Evolutionary conservation across 1,139 yeast species (phyloP).

Genomic region (Schwanniomyces etchellsii): DNA sequence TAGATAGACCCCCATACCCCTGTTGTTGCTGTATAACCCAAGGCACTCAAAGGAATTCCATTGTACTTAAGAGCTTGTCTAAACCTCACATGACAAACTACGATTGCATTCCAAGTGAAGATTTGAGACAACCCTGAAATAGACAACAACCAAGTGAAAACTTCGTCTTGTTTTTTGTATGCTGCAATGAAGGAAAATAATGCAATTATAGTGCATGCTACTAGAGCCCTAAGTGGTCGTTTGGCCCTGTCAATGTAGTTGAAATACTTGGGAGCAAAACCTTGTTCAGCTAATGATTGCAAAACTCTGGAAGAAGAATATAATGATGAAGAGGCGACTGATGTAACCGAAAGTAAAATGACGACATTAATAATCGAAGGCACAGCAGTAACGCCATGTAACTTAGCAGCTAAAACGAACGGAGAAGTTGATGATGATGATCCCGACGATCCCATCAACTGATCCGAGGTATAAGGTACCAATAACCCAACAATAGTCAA

Average conservation of each 20-base stretch:
- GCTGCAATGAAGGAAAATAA: conserved; percentile 22
- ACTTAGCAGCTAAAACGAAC: conserved; percentile 25
- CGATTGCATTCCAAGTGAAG: conserved; percentile 32
- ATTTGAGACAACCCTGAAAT: conserved; percentile 37
- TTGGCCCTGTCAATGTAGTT: conserved; percentile 39
- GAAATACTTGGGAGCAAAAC: conserved; percentile 37
- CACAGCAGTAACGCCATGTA: conserved; percentile 27
- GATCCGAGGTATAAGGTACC: conserved; percentile 26
- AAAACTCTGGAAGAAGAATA: conserved; percentile 41
- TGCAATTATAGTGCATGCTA: conserved; percentile 19
- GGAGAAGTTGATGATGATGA: conserved; percentile 28
- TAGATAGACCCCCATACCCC: conserved; percentile 28
- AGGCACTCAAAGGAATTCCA: conserved; percentile 19
- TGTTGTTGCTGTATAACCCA: conserved; percentile 26
- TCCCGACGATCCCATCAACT: conserved; percentile 24
- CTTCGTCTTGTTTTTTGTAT: conserved; percentile 24
- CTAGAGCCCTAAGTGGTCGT: conserved; percentile 35
- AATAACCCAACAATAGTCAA: conserved; percentile 28
- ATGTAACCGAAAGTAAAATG: conserved; percentile 39
- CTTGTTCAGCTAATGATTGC: conserved; percentile 39
- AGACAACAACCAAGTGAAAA: conserved; percentile 37
- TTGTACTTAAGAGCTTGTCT: conserved; percentile 24
- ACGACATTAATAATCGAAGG: conserved; percentile 40
- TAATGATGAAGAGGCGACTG: conserved; percentile 41
- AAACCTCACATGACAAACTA: conserved; percentile 26